Evolutionary conservation across 306 rosid species (phyloP), one percentile per base, ranked within the genome.

Genomic region (Quercus glauca): DNA sequence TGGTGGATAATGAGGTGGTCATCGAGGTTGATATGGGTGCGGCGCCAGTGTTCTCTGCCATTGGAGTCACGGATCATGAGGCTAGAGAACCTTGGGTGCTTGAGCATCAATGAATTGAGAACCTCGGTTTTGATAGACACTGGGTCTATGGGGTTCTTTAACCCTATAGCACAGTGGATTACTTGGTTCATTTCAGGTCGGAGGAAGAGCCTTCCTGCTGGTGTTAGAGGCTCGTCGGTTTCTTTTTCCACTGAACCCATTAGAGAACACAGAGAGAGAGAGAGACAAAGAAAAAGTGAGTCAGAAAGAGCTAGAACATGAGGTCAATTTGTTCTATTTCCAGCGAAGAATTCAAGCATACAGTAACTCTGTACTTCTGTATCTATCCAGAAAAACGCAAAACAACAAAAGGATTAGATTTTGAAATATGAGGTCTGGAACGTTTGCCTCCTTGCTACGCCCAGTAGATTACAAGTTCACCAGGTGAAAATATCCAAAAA

Each of bases 21-120:
- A 60, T 88, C 82, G 23, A 92, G 8, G 76, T 92, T 88, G 11
- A 91, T 72, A 35, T 78, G n/a, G 25, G 91, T 86, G 28, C 83
- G 81, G 2, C 93, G 87, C 98, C 98, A 94, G 92, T 81, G 91
- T 78, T 92, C 94, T 0, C 75, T 37, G 29, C 98, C 97, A 55
- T 70, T 51, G 4, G 59, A 33, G 88, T 88, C 91, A 41, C 86
- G 89, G 4, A 94, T 86, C 81, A 94, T 41, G 33, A 94, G 89
- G 72, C 97, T 91, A 0, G 84, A 80, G 91, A 94, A 94, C 71
- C 98, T 56, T 0, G 97, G 97, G 75, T 92, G 91, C 1, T 76
- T 71, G 14, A 91, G 74, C 78, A 94, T 23, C 6, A 78, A 31
- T 9, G 97, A 92, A 28, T 73, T 73, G 14, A 74, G 45, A 61